A percentile compares a stretch with the other conserved stretches of the same genome.
These are phyloP conservation scores for Dothideomycetes sp. DNA, from an alignment of 2,329 filamentous ascomycete genomes.

Conservation along the genomic window DNA sequence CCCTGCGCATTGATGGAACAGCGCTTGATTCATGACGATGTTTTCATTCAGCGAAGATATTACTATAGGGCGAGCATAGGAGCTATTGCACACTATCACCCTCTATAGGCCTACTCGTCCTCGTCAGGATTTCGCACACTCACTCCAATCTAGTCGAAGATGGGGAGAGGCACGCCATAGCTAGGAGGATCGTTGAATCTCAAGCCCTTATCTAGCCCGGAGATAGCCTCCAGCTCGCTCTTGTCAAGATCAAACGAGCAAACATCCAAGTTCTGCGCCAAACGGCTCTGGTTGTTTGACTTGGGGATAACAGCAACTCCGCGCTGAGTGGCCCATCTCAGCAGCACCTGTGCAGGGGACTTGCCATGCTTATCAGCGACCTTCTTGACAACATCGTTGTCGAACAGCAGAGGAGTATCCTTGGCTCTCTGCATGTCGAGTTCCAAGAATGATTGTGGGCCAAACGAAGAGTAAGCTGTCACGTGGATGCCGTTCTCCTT, in stretches of 20 bases:
- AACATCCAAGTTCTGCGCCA: constrained; percentile 58
- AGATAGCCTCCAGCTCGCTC: constrained; percentile 57
- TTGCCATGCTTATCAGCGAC: constrained; percentile 61
- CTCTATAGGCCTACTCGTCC: too few relatives aligned
- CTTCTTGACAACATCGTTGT: constrained; percentile 52
- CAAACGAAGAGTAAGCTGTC: constrained; percentile 78
- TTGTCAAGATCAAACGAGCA: constrained; percentile 54
- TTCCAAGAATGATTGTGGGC: constrained; percentile 68
- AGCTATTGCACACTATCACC: too few relatives aligned
- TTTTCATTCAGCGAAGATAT: too few relatives aligned
- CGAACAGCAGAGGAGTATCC: constrained; percentile 57
- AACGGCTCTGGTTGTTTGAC: constrained; percentile 46
- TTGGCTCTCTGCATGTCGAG: constrained; percentile 60
- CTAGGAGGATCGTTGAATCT: constrained; percentile 69
- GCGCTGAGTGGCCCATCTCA: constrained; percentile 80
- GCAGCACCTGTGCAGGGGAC: constrained; percentile 67
- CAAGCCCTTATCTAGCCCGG: constrained; percentile 51
- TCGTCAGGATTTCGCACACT: not conserved
- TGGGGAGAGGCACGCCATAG: constrained; percentile 40
- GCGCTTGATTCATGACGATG: too few relatives aligned
- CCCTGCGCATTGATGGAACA: too few relatives aligned
- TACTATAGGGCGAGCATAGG: too few relatives aligned
- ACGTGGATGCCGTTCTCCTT: constrained; percentile 60
- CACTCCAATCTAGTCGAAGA: constrained; percentile 35
- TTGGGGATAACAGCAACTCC: constrained; percentile 75